Conservation (phyloP, 2,329 filamentous ascomycete species). For the Exutisphaerella laricina region DNA sequence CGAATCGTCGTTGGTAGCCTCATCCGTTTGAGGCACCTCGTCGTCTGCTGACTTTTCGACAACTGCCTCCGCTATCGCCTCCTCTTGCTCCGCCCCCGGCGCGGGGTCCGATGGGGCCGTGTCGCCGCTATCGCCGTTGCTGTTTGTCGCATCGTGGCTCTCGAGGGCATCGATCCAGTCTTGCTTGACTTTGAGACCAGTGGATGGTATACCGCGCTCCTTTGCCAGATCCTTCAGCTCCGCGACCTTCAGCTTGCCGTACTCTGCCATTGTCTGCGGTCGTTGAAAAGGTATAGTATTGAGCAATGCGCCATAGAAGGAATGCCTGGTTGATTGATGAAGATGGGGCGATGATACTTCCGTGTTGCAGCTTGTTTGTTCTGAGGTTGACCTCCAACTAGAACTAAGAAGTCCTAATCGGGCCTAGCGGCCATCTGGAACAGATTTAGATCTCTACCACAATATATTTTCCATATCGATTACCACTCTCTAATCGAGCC, state of each 20-base stretch:
- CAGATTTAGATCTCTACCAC: too few species aligned
- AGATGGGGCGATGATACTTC: background rate
- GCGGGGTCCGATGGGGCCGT: background rate
- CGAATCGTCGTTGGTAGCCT: background rate
- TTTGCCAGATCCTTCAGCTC: constrained; percentile 44
- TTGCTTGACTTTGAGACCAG: constrained; percentile 44
- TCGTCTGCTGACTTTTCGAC: constrained; percentile 12
- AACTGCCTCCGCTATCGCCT: constrained; percentile 10
- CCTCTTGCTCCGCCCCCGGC: constrained; percentile 6
- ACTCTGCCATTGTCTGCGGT: constrained; percentile 33
- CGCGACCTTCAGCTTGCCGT: constrained; percentile 44
- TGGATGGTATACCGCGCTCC: constrained; percentile 42
- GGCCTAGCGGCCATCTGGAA: too few species aligned
- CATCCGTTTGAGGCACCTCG: constrained; percentile 3
- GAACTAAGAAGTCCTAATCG: too few species aligned
- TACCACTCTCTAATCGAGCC: constrained; percentile 65
- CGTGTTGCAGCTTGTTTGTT: background rate
- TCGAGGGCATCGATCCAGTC: constrained; percentile 45
- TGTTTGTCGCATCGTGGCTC: constrained; percentile 26
- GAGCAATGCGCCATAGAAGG: background rate
- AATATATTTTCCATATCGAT: too few species aligned
- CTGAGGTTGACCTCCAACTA: too few species aligned
- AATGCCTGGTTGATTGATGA: background rate
- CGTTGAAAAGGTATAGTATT: background rate
- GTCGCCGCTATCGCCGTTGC: constrained; percentile 7